A percentile compares a stretch with the other conserved stretches of the same genome.
Conservation (phyloP, 2,329 filamentous ascomycete species). For the Aspergillus oerlinghausenensis region DNA sequence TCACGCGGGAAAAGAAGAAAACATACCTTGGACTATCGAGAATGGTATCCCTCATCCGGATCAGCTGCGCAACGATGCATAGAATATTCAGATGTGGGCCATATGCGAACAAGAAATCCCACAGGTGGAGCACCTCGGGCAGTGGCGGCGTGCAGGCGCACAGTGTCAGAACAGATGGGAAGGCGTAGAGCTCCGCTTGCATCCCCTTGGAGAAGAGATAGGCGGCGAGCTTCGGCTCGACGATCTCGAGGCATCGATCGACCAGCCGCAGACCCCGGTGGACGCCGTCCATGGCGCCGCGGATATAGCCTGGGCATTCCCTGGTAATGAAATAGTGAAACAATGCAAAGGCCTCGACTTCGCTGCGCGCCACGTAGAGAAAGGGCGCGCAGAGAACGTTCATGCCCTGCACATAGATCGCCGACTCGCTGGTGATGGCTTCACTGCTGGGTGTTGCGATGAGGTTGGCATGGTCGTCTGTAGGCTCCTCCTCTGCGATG, state of each 20-base stretch:
- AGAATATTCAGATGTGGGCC: constrained; percentile 91
- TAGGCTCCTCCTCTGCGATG: constrained; percentile 41
- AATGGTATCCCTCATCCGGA: constrained; percentile 80
- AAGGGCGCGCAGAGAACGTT: constrained; percentile 96
- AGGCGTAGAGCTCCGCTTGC: constrained; percentile 91
- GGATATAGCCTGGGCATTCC: constrained; percentile 89
- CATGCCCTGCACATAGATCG: constrained; percentile 97
- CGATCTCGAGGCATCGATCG: constrained; percentile 84
- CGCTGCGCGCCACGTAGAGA: constrained; percentile 87
- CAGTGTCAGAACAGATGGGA: constrained; percentile 88
- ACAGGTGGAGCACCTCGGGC: constrained; percentile 85
- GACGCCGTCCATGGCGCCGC: constrained; percentile 94
- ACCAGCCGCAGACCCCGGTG: constrained; percentile 87
- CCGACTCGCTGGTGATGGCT: constrained; percentile 56
- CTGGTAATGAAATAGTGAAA: constrained; percentile 83
- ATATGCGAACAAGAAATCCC: constrained; percentile 97
- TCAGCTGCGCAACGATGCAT: constrained; percentile 91
- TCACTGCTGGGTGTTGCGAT: constrained; percentile 12
- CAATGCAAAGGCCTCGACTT: constrained; percentile 88
- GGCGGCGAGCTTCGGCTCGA: constrained; percentile 79
- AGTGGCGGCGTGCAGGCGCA: constrained; percentile 94
- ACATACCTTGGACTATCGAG: constrained; percentile 74
- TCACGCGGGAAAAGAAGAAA: not conserved
- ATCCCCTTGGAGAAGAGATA: constrained; percentile 84
- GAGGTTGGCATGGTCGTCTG: constrained; percentile 37